Base-by-base conservation (phyloP, 2,329 filamentous ascomycete genomes). In the Microdochium trichocladiopsis region DNA sequence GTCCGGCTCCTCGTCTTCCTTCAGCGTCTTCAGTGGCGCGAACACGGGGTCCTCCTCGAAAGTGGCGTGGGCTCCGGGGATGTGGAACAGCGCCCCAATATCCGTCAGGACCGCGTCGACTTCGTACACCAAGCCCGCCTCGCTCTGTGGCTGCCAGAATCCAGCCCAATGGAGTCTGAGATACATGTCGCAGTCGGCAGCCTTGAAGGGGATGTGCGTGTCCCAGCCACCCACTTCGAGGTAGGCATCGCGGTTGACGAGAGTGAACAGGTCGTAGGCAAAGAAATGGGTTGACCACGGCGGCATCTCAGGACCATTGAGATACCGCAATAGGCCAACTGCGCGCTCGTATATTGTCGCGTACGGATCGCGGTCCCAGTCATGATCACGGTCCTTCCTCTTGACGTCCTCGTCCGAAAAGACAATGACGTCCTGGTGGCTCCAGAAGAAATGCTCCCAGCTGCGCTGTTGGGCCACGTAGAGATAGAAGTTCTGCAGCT, bases 261-360 rank as follows among this genome's bases (percentile, higher is more conserved):
- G 65, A 0, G 75, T 70, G n/a, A 80, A 66, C 51, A 71, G 71
- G 59, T 80, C 77, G 55, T 67, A 79, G 4, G 69, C 67, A 58
- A 78, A 80, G 63, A 75, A 78, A 48, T 72, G 72, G 48, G 73
- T 68, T 2, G 70, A 71, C 76, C 76, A 79, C 25, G 64, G 61
- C 14, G 65, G 64, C 60, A 69, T 66, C 24, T 66, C 62, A 1
- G 62, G 63, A 10, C 63, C 62, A 22, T 63, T 61, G 23, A 68
- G 60, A 50, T 68, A 66, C 33, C 63, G 58, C 51, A 65, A 57
- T 21, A 67, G 52, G 14, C 62, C 62, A 18, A 69, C 57, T 49
- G 59, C 58, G 47, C 64, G 63, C 58, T 67, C 64, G 53, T 68
- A 68, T 4, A 68, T 56, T 2, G 64, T 67, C 11, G 64, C 64